phyloP scores from a whole-genome alignment of 139 green algal species.

The Trebouxia sp. region DNA sequence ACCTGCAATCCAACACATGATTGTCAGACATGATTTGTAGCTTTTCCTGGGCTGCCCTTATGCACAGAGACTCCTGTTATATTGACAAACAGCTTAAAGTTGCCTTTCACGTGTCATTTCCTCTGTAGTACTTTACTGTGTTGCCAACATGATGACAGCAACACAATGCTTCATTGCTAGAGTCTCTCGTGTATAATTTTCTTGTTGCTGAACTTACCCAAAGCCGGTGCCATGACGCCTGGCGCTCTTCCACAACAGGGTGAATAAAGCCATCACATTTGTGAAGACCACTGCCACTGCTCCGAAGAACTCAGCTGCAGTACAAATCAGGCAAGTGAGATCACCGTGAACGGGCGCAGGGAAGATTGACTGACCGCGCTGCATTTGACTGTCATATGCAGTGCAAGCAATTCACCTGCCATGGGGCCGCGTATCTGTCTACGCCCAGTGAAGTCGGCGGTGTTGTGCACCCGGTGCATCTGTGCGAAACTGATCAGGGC shows the following conservation, averaged over 20 bases:
- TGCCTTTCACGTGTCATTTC: no score
- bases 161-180: no score
- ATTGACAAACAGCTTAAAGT: no score
- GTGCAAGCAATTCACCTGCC: background rate
- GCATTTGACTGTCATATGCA: no score
- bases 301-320: conserved; percentile 9
- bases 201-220: background rate
- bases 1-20: conserved; percentile 3
- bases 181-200: no score
- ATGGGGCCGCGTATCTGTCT: conserved; percentile 19
- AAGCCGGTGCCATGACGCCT: conserved; percentile 7
- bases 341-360: no score
- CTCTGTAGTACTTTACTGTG: no score
- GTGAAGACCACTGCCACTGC: conserved; percentile 15
- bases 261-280: background rate
- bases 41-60: no score
- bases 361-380: no score
- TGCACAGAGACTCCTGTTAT: no score
- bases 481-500: conserved; percentile 1
- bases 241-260: background rate
- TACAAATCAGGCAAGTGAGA: background rate
- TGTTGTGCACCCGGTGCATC: conserved; percentile 1
- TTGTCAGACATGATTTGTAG: no score
- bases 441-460: background rate
- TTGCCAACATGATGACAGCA: no score